Evolutionary conservation across 768 basidiomycete genomes (phyloP).

Genomic region (Multifurca ochricompacta): DNA sequence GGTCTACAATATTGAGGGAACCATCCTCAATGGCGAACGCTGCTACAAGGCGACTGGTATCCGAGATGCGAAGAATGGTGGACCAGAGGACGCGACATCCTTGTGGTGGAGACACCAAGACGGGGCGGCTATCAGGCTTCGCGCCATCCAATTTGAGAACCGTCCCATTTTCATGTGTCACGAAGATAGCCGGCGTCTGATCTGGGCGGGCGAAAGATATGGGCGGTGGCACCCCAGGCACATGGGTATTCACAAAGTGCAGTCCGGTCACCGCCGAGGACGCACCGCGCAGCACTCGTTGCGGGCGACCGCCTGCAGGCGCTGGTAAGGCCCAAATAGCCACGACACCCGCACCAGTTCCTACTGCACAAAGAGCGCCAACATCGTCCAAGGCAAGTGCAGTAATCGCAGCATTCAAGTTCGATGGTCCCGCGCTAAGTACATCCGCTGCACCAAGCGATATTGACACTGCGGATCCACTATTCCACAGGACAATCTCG

Average conservation of each 20-base stretch:
- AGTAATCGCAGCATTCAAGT: constrained; percentile 43
- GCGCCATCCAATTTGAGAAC: constrained; percentile 47
- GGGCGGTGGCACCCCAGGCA: constrained; percentile 19
- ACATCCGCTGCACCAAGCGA: constrained; percentile 46
- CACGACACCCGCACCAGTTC: constrained; percentile 59
- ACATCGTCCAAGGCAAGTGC: constrained; percentile 53
- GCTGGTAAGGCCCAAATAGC: constrained; percentile 51
- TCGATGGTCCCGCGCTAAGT: constrained; percentile 42
- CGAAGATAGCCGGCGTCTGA: constrained; percentile 22
- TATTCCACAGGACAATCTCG: constrained; percentile 65
- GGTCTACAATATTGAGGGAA: constrained; percentile 52
- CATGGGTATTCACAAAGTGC: constrained; percentile 32
- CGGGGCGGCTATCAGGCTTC: constrained; percentile 24
- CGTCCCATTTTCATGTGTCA: constrained; percentile 49
- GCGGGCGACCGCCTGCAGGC: constrained; percentile 32
- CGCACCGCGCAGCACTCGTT: constrained; percentile 35
- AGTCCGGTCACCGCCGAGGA: constrained; percentile 45
- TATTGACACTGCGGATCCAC: constrained; percentile 34
- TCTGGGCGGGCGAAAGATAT: constrained; percentile 17
- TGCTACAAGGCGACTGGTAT: constrained; percentile 41
- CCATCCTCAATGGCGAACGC: constrained; percentile 63
- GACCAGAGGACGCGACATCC: constrained; percentile 39
- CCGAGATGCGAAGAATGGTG: constrained; percentile 41
- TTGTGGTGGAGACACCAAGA: constrained; percentile 38
- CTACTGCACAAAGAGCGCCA: constrained; percentile 61